These are phyloP conservation scores for Friedmanniomyces simplex DNA, from an alignment of 495 filamentous ascomycete genomes.

Conservation along the genomic window DNA sequence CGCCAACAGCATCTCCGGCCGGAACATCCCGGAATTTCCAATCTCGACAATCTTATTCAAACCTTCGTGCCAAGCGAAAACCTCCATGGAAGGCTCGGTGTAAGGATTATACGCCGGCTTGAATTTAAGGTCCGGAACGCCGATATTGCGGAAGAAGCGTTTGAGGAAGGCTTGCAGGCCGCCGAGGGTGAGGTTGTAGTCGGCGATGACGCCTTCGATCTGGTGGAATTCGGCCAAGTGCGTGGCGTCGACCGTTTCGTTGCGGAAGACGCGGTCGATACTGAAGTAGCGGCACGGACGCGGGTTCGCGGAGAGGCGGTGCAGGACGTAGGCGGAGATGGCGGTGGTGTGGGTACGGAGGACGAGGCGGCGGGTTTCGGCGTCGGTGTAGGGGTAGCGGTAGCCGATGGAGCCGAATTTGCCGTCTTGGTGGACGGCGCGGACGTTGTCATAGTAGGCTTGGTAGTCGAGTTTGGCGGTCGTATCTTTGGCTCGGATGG, in stretches of 20 bases:
- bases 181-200: constrained; percentile 81
- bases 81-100: constrained; percentile 97
- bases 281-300: constrained; percentile 88
- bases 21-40: constrained; percentile 96
- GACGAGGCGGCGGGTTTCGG: constrained; percentile 82
- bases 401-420: constrained; percentile 93
- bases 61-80: constrained; percentile 86
- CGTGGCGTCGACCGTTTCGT: constrained; percentile 91
- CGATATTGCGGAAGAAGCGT: constrained; percentile 93
- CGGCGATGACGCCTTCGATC: constrained; percentile 94
- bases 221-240: constrained; percentile 98
- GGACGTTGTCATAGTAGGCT: constrained; percentile 76
- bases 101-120: constrained; percentile 98
- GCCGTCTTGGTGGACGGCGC: constrained; percentile 69
- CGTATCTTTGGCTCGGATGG: constrained; percentile 29
- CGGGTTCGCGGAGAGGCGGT: constrained; percentile 73
- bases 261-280: constrained; percentile 94
- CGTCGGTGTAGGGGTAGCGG: constrained; percentile 80
- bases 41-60: constrained; percentile 91
- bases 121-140: constrained; percentile 76
- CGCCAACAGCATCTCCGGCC: constrained; percentile 86
- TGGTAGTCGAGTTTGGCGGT: constrained; percentile 55
- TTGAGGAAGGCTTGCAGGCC: constrained; percentile 95
- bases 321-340: constrained; percentile 73
- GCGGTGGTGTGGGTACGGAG: constrained; percentile 95